Percentiles rank a stretch among this genome's conserved stretches.
phyloP scores from a whole-genome alignment of 768 basidiomycete species.

The Mycena leptocephala region DNA sequence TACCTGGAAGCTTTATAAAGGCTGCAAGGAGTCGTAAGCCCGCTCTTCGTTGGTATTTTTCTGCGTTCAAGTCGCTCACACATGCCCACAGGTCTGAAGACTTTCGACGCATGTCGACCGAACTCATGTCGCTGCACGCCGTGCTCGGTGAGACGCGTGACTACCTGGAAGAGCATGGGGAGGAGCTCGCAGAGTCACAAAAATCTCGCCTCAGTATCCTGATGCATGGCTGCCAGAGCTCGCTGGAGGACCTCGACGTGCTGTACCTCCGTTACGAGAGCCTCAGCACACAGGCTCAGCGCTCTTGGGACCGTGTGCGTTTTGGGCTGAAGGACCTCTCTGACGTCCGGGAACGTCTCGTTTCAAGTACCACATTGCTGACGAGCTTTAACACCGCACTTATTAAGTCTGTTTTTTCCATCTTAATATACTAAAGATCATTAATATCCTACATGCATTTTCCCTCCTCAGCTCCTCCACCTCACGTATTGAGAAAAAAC shows the following conservation, averaged over 20 bases:
- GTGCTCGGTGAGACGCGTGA: slow-evolving; percentile 25
- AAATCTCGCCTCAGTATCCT: slow-evolving; percentile 21
- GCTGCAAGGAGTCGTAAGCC: slow-evolving; percentile 24
- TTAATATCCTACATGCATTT: background rate
- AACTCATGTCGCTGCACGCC: slow-evolving; percentile 23
- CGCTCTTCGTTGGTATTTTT: too few species aligned
- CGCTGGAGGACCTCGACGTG: slow-evolving; percentile 30
- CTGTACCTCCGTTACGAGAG: slow-evolving; percentile 30
- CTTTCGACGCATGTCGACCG: slow-evolving; percentile 15
- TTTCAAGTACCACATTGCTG: slow-evolving; percentile 25
- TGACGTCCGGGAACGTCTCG: slow-evolving; percentile 28
- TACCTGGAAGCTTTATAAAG: slow-evolving; percentile 29
- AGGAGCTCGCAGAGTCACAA: slow-evolving; percentile 29
- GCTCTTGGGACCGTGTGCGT: slow-evolving; percentile 38
- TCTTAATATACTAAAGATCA: background rate
- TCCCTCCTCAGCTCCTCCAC: slow-evolving; percentile 25
- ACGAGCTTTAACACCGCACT: slow-evolving; percentile 28
- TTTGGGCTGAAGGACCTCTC: slow-evolving; percentile 35
- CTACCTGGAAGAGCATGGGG: slow-evolving; percentile 24
- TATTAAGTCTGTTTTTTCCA: slow-evolving; percentile 19
- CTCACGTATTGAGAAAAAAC: slow-evolving; percentile 30
- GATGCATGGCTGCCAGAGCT: slow-evolving; percentile 11
- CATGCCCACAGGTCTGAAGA: slow-evolving; percentile 17
- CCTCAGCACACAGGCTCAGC: slow-evolving; percentile 32
- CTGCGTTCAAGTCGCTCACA: background rate